Evolutionary conservation across 768 basidiomycete species (phyloP), one percentile per base, ranked within the genome.

Genomic region (Tricholomella constricta): DNA sequence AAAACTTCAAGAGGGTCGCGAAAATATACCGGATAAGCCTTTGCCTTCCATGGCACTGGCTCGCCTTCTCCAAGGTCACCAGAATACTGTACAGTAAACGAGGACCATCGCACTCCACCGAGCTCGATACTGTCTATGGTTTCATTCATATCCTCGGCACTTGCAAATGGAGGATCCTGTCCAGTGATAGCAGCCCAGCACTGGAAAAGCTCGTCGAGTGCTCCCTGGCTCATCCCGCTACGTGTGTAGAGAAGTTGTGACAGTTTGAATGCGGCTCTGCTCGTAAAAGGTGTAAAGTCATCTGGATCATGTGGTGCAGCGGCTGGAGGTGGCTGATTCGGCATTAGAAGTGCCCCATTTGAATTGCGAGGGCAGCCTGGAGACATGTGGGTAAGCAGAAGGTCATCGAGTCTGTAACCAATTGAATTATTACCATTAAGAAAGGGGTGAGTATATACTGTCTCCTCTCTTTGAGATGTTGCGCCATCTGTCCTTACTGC

Each of bases 101-200:
- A 61, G 3, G 66, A 17, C 76, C 77, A 80, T 0, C 73, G 67
- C 9, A 64, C 63, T 22, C 71, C 69, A 8, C 74, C 73, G 19
- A 66, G 44, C 6, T 43, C 47, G 15, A 69, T 76, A 0, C 50
- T 45, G 44, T 78, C 72, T 19, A 80, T 77, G 0, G 61, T 64
- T 0, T 36, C 25, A 29, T 72, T 67, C 3, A 77, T 23, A n/a
- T 76, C 68, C 4, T 57, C 34, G 45, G 69, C 56, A 32, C 65
- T 61, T 1, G 45, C 25, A 48, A 73, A 78, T 1, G 73, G 73
- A 3, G 72, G 64, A 6, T 51, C 43, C 5, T 56, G 41, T 11
- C 62, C 62, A 67, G 48, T 47, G n/a, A 41, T 22, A 2, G 47
- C 53, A 19, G 19, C 48, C 53, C 53, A 54, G 6, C 48, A 35